phyloP scores from a whole-genome alignment of 2,329 filamentous ascomycete species.

The Monosporascus cannonballus region DNA sequence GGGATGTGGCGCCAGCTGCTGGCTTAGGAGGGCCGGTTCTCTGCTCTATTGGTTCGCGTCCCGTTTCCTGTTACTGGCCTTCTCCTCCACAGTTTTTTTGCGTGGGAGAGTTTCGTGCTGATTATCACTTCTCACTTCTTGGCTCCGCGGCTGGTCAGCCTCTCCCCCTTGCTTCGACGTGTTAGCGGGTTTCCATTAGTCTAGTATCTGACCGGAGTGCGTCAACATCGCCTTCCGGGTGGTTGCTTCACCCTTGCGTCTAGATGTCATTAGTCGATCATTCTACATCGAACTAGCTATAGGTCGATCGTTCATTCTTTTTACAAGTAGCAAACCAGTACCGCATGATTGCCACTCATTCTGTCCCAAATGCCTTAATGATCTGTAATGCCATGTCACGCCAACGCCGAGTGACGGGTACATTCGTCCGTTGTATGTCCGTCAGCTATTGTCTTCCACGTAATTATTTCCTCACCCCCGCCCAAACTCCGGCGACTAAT shows the following conservation, averaged over 20 bases:
- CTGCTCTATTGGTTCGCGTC: too few species aligned
- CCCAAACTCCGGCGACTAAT: constrained; percentile 3
- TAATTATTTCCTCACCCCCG: not conserved
- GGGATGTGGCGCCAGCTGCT: not conserved
- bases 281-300: constrained; percentile 12
- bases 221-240: constrained; percentile 1
- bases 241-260: constrained; percentile 1
- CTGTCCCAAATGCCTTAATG: not conserved
- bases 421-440: not conserved
- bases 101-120: too few species aligned
- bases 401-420: not conserved
- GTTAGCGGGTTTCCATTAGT: not conserved
- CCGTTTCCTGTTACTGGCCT: too few species aligned
- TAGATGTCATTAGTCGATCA: constrained; percentile 17
- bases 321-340: not conserved
- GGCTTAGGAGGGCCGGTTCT: not conserved
- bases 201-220: not conserved
- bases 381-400: not conserved
- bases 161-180: too few species aligned
- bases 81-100: too few species aligned
- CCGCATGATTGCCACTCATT: not conserved
- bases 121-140: too few species aligned
- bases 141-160: too few species aligned
- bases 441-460: too few species aligned
- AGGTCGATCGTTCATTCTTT: constrained; percentile 12